Evolutionary conservation across 768 basidiomycete species (phyloP).

Genomic region (Sporobolomyces phaffii): DNA sequence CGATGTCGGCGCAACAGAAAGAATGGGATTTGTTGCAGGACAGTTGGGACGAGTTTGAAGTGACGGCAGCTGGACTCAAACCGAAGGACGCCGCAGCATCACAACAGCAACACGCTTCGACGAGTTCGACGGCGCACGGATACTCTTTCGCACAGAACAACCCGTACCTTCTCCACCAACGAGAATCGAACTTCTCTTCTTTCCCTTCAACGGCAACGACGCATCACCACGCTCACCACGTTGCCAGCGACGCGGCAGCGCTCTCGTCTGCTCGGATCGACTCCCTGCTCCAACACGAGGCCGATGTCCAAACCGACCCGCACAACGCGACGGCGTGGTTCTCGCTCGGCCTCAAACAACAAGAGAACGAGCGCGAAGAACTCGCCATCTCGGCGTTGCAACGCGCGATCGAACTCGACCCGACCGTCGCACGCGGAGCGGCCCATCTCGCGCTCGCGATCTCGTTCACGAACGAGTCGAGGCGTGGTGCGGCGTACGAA

Average conservation of each 20-base stretch:
- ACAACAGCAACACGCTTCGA: not conserved
- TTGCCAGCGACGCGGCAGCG: not conserved
- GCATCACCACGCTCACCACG: constrained; percentile 27
- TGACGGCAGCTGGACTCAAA: constrained; percentile 61
- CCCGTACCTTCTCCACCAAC: constrained; percentile 29
- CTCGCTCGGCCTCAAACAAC: constrained; percentile 89
- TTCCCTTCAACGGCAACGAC: no score
- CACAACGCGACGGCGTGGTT: constrained; percentile 72
- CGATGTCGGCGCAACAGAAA: constrained; percentile 37
- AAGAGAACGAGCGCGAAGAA: constrained; percentile 91
- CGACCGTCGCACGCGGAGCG: constrained; percentile 54
- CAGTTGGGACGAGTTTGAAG: constrained; percentile 78
- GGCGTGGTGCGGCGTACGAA: constrained; percentile 65
- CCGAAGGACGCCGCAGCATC: constrained; percentile 46
- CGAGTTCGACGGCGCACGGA: constrained; percentile 8
- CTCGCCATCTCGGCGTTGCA: constrained; percentile 79
- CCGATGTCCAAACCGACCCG: constrained; percentile 72
- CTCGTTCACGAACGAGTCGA: constrained; percentile 81
- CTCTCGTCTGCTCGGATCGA: constrained; percentile 50
- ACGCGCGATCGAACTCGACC: constrained; percentile 73
- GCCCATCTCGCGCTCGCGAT: constrained; percentile 88
- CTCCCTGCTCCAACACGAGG: constrained; percentile 80
- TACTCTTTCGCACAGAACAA: constrained; percentile 36
- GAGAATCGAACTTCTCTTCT: not conserved
- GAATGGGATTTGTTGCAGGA: constrained; percentile 66